These are phyloP conservation scores for Botryotinia convoluta DNA, from an alignment of 2,329 filamentous ascomycete species.

Conservation along the genomic window DNA sequence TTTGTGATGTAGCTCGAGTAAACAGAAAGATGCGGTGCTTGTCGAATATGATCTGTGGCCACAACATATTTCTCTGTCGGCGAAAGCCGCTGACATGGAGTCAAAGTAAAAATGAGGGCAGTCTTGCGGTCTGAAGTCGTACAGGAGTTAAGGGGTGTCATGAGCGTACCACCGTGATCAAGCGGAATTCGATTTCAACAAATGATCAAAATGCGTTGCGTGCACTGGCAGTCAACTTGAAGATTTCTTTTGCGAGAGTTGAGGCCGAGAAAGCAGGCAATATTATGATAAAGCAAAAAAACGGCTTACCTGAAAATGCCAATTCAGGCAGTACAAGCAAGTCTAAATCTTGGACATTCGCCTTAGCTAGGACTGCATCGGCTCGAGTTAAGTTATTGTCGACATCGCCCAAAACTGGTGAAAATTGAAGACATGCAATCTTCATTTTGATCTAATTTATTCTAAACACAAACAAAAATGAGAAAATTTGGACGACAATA, in stretches of 20 bases:
- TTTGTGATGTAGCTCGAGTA: too few species aligned
- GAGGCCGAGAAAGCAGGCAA: not conserved
- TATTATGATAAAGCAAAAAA: not conserved
- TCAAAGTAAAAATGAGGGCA: not conserved
- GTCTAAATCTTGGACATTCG: conserved; percentile 56
- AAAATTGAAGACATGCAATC: conserved; percentile 70
- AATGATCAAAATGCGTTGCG: not conserved
- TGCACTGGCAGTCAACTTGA: not conserved
- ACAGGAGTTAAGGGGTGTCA: not conserved
- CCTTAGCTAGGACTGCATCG: conserved; percentile 58
- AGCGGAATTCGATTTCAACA: not conserved
- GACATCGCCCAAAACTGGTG: conserved; percentile 60
- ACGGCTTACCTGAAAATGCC: conserved; percentile 63
- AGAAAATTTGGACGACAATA: not conserved
- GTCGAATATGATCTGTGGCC: too few species aligned
- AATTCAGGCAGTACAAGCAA: conserved; percentile 73
- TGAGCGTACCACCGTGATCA: conserved; percentile 10
- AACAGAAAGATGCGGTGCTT: too few species aligned
- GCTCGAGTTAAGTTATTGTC: conserved; percentile 69
- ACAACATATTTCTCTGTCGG: too few species aligned
- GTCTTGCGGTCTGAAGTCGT: not conserved
- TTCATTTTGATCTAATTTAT: conserved; percentile 49
- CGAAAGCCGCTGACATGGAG: too few species aligned
- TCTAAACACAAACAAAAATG: not conserved
- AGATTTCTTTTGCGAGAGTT: too few species aligned